Evolutionary conservation across 2,329 filamentous ascomycete species (phyloP).

Genomic region (Pseudogymnoascus sp.): DNA sequence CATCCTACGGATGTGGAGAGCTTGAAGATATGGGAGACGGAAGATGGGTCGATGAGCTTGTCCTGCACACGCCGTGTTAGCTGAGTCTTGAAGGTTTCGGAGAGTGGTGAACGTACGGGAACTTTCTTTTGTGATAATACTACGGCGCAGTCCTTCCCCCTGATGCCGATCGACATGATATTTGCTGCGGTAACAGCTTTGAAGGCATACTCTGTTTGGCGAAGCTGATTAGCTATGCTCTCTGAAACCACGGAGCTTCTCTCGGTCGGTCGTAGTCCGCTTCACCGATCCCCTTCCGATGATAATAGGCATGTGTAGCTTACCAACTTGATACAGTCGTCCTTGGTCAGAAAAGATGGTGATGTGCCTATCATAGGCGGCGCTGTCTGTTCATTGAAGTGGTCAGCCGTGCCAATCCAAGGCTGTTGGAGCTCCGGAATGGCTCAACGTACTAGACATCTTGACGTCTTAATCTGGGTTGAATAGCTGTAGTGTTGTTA

Average conservation of each 20-base stretch:
- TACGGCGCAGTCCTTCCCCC: constrained; percentile 94
- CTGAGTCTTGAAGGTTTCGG: constrained; percentile 15
- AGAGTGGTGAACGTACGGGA: constrained; percentile 56
- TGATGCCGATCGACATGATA: constrained; percentile 93
- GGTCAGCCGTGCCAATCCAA: constrained; percentile 18
- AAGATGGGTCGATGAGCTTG: constrained; percentile 96
- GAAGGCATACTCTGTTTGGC: constrained; percentile 88
- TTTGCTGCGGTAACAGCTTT: constrained; percentile 99
- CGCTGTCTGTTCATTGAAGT: constrained; percentile 50
- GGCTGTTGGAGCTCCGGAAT: background rate
- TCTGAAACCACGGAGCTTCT: constrained; percentile 3
- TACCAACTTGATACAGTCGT: constrained; percentile 98
- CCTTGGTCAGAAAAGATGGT: constrained; percentile 99
- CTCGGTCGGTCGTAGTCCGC: background rate
- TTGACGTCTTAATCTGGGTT: constrained; percentile 16
- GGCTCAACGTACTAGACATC: constrained; percentile 32
- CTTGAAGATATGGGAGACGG: constrained; percentile 95
- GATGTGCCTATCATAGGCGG: constrained; percentile 96
- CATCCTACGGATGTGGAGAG: constrained; percentile 94
- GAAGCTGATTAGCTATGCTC: constrained; percentile 14
- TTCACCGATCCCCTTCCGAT: background rate
- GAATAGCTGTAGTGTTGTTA: background rate
- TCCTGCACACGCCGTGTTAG: constrained; percentile 50
- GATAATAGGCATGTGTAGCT: constrained; percentile 32
- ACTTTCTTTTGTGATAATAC: constrained; percentile 99